A percentile compares a stretch with the other conserved stretches of the same genome.
These are phyloP conservation scores for Pythium grandisporangium DNA, from an alignment of 352 stramenopile species.

Conservation along the genomic window DNA sequence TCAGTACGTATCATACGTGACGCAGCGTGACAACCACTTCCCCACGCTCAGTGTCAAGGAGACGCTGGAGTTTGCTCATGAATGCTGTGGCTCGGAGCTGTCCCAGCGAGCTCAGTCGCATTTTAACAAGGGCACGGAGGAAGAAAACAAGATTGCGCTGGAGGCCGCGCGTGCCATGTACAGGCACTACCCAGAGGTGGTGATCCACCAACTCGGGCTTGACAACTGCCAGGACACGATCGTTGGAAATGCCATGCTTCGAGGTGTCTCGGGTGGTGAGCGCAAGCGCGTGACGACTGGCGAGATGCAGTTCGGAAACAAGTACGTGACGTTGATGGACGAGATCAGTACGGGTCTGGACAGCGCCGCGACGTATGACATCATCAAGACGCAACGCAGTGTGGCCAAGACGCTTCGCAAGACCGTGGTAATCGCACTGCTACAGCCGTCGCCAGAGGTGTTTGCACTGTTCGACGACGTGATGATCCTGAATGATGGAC, in stretches of 20 bases:
- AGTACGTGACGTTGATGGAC: slow-evolving; percentile 3
- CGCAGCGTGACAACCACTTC: slow-evolving; percentile 25
- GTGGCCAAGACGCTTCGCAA: slow-evolving; percentile 21
- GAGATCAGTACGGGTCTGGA: too few species aligned
- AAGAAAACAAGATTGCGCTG: slow-evolving; percentile 23
- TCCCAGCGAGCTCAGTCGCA: slow-evolving; percentile 7
- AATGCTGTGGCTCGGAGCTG: slow-evolving; percentile 14
- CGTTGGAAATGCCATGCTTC: slow-evolving; percentile 28
- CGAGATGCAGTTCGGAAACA: too few species aligned
- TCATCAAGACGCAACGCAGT: slow-evolving; percentile 19
- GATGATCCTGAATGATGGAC: slow-evolving; percentile 50
- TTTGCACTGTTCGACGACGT: slow-evolving; percentile 88
- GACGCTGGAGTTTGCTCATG: slow-evolving; percentile 29
- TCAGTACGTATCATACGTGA: slow-evolving; percentile 28
- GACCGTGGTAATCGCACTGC: slow-evolving; percentile 40
- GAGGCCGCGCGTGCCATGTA: slow-evolving; percentile 14
- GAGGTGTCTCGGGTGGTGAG: not conserved
- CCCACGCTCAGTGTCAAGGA: slow-evolving; percentile 30
- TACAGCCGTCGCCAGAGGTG: slow-evolving; percentile 84
- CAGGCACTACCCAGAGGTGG: slow-evolving; percentile 25
- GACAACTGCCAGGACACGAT: slow-evolving; percentile 47
- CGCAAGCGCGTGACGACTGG: not conserved
- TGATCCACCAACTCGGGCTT: slow-evolving; percentile 42
- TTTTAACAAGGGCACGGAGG: slow-evolving; percentile 8
- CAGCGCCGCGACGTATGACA: slow-evolving; percentile 13